Evolutionary conservation across 208 protist species (phyloP).

Genomic region (Trypanosoma brucei): DNA sequence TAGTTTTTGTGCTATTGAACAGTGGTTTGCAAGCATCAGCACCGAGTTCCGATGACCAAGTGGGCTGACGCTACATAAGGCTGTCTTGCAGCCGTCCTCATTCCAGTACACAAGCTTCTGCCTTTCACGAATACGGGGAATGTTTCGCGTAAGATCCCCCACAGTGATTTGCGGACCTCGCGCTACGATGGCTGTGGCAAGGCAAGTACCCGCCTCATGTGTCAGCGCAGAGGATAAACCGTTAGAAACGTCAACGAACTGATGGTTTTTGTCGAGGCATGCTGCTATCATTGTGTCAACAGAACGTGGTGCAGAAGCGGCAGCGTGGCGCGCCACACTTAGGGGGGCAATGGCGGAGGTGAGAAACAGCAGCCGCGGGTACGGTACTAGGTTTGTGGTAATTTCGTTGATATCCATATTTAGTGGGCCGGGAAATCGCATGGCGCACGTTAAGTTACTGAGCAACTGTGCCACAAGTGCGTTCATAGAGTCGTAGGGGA

Average conservation of each 20-base stretch:
- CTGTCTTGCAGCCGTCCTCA: constrained; percentile 96
- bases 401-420: constrained; percentile 98
- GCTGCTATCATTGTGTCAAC: constrained; percentile 88
- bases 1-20: constrained; percentile 80
- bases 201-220: constrained; percentile 42
- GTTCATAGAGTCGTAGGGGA: constrained; percentile 96
- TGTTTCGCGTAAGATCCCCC: constrained; percentile 90
- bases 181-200: constrained; percentile 89
- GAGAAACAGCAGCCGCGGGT: constrained; percentile 90
- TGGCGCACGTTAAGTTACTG: constrained; percentile 91
- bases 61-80: constrained; percentile 89
- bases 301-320: constrained; percentile 41
- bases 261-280: constrained; percentile 78
- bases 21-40: constrained; percentile 93
- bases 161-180: constrained; percentile 90
- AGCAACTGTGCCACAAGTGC: constrained; percentile 93
- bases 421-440: constrained; percentile 92
- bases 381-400: constrained; percentile 96
- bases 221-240: constrained; percentile 15
- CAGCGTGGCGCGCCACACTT: constrained; percentile 50
- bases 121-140: constrained; percentile 68
- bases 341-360: constrained; percentile 89
- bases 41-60: constrained; percentile 88
- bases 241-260: constrained; percentile 73
- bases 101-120: constrained; percentile 94